These are phyloP conservation scores for Spatholobus suberectus DNA, from an alignment of 306 rosid genomes.

Conservation along the genomic window DNA sequence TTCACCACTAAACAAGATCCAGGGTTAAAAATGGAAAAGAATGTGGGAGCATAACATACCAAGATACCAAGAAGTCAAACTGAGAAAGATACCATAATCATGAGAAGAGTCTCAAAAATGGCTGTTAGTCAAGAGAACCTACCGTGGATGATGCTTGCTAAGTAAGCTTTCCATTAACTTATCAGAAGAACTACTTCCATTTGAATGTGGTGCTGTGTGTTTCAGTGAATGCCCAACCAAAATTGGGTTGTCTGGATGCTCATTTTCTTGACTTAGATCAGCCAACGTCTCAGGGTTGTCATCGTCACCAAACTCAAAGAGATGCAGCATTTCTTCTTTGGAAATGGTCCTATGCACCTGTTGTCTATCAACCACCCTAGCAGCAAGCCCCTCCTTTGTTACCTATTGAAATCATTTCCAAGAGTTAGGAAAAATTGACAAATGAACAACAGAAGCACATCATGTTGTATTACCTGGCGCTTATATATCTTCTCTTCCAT, in stretches of 20 bases:
- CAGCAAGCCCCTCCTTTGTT: conserved; percentile 98
- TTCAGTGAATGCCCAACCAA: conserved; percentile 53
- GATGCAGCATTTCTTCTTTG: conserved; percentile 98
- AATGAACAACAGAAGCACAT: conserved; percentile 36
- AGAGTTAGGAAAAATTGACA: conserved; percentile 36
- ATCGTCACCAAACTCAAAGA: conserved; percentile 96
- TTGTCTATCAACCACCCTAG: conserved; percentile 96
- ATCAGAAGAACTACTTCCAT: conserved; percentile 85
- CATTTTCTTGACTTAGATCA: conserved; percentile 60
- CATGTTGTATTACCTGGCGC: conserved; percentile 77
- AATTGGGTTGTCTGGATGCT: conserved; percentile 48
- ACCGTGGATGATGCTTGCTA: conserved; percentile 84
- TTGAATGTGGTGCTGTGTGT: conserved; percentile 61
- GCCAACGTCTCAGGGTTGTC: conserved; percentile 74
- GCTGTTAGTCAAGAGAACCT: conserved; percentile 38
- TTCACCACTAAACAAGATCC: conserved; percentile 12
- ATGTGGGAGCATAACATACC: neutral
- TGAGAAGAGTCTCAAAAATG: conserved; percentile 8
- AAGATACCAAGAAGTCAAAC: conserved; percentile 18
- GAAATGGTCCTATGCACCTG: conserved; percentile 94
- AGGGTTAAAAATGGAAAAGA: conserved; percentile 5
- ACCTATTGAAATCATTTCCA: conserved; percentile 61
- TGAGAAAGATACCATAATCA: conserved; percentile 9
- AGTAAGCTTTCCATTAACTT: conserved; percentile 90
- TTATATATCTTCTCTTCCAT: conserved; percentile 99